Evolutionary conservation across 805 yeast species (phyloP), one percentile per base, ranked within the genome.

Genomic region (Lachancea waltii): DNA sequence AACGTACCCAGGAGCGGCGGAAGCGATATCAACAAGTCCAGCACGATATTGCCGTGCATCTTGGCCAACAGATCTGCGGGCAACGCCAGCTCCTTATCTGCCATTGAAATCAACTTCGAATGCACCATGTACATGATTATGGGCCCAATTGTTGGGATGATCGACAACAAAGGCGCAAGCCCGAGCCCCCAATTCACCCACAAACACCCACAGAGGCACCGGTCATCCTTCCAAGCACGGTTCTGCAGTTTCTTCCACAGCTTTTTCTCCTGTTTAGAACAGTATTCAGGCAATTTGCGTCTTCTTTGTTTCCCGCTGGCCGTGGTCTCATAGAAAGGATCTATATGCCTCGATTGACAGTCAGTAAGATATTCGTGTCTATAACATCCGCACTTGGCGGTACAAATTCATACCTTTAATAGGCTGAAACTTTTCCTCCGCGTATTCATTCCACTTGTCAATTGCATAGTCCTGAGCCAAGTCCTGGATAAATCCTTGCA

Each of bases 141-240:
- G 1, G 97, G 95, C 0, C 97, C 97, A n/a, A 90, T 59, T 0
- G 75, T 81, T 0, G 97, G 97, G 7, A 90, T 39, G 7, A 85
- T 62, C 1, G 81, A 71, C 27, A 80, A 69, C 10, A 87, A 36
- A 1, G 95, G 92, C 1, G 82, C 90, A 52, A 81, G 60, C 0
- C 96, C 96, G 14, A 83, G 49, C 1, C 92, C 90, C 47, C 85
- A 71, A 8, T 55, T 44, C 56, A 62, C 60, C 78, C 87, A 47
- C 74, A 68, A 9, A 45, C 89, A 79, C 0, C 95, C 95, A 57
- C 83, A 68, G 51, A 85, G 74, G 56, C 94, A 85, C 47, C 73
- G 72, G 56, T 90, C 97, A 54, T 90, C 87, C 11, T 72, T 53
- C 96, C 96, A 89, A 0, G 97, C 97, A 43, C 75, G 71, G 35